Percentiles rank a stretch among this genome's conserved stretches.
Conservation (phyloP, 1,139 yeast species). For the Geotrichum citri-aurantii region DNA sequence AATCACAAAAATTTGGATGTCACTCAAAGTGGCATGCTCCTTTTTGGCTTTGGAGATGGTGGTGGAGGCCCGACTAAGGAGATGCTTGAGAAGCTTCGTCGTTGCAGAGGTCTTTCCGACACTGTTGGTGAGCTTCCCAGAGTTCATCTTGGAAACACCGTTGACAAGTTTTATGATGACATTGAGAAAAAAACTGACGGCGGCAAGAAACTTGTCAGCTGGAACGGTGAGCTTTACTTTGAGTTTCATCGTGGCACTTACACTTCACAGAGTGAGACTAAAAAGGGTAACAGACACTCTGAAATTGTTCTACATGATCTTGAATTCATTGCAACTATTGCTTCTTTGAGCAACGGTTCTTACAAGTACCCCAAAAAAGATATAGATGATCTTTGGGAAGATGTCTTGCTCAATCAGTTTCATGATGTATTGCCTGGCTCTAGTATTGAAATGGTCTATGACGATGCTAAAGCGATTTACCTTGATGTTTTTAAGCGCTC, state of each 20-base stretch:
- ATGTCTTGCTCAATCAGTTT: constrained; percentile 83
- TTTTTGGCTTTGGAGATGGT: constrained; percentile 95
- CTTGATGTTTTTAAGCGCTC: constrained; percentile 50
- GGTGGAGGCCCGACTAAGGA: constrained; percentile 97
- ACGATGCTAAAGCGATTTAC: constrained; percentile 84
- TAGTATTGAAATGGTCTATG: constrained; percentile 91
- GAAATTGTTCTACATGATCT: constrained; percentile 79
- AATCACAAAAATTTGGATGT: constrained; percentile 81
- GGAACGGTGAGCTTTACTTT: constrained; percentile 91
- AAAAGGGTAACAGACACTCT: constrained; percentile 70
- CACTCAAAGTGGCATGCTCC: constrained; percentile 66
- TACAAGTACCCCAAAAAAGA: constrained; percentile 68
- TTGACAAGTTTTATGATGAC: constrained; percentile 71
- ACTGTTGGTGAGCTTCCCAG: constrained; percentile 74
- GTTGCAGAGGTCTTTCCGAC: constrained; percentile 83
- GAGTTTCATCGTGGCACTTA: constrained; percentile 97
- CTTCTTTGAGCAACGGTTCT: constrained; percentile 48
- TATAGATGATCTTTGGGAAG: constrained; percentile 76
- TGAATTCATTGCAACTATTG: constrained; percentile 74
- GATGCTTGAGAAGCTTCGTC: constrained; percentile 85
- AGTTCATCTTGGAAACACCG: constrained; percentile 68
- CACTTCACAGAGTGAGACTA: constrained; percentile 85
- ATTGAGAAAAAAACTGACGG: constrained; percentile 56
- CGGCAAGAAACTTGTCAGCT: constrained; percentile 68
- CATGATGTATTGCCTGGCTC: constrained; percentile 97